Base-by-base conservation (phyloP, 208 protist genomes). In the Angomonas deanei region DNA sequence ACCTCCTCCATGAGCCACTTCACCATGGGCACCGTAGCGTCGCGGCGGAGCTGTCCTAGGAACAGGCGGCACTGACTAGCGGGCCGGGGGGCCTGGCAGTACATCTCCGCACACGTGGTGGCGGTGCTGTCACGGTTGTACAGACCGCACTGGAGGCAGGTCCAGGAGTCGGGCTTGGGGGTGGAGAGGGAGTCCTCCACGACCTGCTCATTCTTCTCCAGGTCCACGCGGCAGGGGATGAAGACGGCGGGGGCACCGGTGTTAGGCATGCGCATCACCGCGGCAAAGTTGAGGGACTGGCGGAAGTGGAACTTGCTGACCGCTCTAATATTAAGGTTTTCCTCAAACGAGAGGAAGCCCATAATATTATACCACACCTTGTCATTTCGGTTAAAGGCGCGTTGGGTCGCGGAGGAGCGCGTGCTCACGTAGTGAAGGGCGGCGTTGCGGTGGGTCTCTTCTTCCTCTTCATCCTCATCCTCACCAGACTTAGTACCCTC, bases 21-120 rank as follows among this genome's bases (percentile, higher is more conserved):
- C 38, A 92, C 69, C 80, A 88, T 86, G 17, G 76, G 76, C 50
- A 88, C 82, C 15, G 85, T 92, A 26, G 68, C 81, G 31, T 63
- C 55, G 64, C 85, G 85, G 38, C 81, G 85, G 36, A 92, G 85
- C 65, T 92, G 85, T n/a, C 85, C 85, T 31, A 92, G 38, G 61
- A 92, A 92, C 28, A 92, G 58, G 26, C 85, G 85, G 46, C 63
- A 42, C 8, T 57, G 55, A 28, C 27, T 27, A 24, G 10, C 50
- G 27, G 19, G 5, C 42, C 42, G 13, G 42, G 42, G 42, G 42
- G 42, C 15, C 42, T 50, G 42, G 42, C 42, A 50, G 8, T 19
- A 19, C 3, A n/a, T 50, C 17, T 50, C 23, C 17, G 8, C 23
- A 19, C 42, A 64, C 32, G 19, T 31, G 30, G 33, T 33, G 15